phyloP scores from a whole-genome alignment of 768 basidiomycete genomes.

The Tricholoma hemisulphureum region DNA sequence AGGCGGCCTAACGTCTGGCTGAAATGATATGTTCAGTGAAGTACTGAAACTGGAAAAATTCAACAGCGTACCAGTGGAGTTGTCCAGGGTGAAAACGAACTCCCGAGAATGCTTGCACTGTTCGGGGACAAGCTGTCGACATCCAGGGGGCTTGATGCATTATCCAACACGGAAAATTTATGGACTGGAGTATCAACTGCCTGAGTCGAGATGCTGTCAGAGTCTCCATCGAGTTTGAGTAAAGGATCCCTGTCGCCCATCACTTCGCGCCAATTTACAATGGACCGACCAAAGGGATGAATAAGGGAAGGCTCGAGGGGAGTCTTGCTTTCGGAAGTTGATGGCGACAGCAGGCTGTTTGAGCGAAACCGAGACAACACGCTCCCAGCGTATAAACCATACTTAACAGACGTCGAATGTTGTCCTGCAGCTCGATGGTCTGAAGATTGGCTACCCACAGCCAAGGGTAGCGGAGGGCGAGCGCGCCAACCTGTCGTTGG shows the following conservation, averaged over 20 bases:
- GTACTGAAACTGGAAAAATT: background rate
- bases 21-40: background rate
- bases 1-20: background rate
- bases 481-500: background rate
- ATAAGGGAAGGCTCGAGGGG: conserved; percentile 1
- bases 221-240: background rate
- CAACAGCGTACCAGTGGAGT: background rate
- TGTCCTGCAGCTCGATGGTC: conserved; percentile 6
- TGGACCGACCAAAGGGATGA: background rate
- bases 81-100: conserved; percentile 9
- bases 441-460: background rate
- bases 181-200: conserved; percentile 7
- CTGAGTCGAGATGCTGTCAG: conserved; percentile 9
- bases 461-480: background rate
- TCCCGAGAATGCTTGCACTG: background rate
- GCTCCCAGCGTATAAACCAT: background rate
- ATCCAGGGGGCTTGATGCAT: background rate
- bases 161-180: background rate
- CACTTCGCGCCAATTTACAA: conserved; percentile 7
- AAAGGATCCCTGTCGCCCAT: conserved; percentile 1
- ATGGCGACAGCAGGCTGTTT: background rate
- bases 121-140: background rate
- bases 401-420: conserved; percentile 5
- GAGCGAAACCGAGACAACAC: background rate
- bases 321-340: background rate